Percentiles rank a stretch among this genome's conserved stretches.
Evolutionary conservation across 495 filamentous ascomycete species (phyloP).

Genomic region (Neurospora sublineolata): DNA sequence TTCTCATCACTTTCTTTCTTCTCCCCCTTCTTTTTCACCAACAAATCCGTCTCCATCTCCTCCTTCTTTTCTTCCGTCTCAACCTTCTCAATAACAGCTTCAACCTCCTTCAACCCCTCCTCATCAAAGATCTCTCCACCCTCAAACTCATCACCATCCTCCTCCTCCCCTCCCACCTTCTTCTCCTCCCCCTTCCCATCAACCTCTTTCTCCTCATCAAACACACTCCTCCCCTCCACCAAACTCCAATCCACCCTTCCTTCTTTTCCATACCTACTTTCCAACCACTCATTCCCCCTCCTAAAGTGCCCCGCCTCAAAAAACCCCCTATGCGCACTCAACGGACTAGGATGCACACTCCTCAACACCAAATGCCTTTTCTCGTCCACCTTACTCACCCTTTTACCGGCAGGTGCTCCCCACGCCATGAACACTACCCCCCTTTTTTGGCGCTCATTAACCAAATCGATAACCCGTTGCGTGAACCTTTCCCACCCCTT

Average conservation of each 20-base stretch:
- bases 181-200: constrained; percentile 3
- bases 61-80: neutral
- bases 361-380: constrained; percentile 67
- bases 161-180: neutral
- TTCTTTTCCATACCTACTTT: constrained; percentile 59
- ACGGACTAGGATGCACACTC: constrained; percentile 81
- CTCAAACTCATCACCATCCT: constrained; percentile 9
- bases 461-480: constrained; percentile 76
- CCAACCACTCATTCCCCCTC: constrained; percentile 83
- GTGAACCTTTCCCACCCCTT: constrained; percentile 90
- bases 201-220: constrained; percentile 5
- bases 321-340: constrained; percentile 71
- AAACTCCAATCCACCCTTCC: constrained; percentile 84
- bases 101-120: constrained; percentile 8
- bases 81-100: constrained; percentile 4
- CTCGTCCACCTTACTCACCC: constrained; percentile 57
- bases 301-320: constrained; percentile 81
- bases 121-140: constrained; percentile 11
- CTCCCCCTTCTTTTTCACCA: neutral
- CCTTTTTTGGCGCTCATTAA: constrained; percentile 56
- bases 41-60: neutral
- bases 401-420: constrained; percentile 68
- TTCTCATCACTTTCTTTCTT: neutral
- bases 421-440: constrained; percentile 94
- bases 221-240: constrained; percentile 12